These are phyloP conservation scores for Epicoccum nigrum DNA, from an alignment of 2,329 filamentous ascomycete species.

Conservation along the genomic window DNA sequence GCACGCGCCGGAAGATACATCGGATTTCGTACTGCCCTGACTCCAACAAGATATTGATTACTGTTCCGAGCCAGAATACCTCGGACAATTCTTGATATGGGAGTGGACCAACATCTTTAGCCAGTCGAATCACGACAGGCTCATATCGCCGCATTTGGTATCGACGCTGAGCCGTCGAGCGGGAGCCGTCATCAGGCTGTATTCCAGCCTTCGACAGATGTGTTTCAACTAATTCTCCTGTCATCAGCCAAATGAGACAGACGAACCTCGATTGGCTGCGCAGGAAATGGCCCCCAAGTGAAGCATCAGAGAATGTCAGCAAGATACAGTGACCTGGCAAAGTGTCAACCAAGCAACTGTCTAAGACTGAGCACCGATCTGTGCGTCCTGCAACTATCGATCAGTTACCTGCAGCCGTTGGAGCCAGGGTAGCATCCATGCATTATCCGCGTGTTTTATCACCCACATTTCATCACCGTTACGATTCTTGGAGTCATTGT, in stretches of 20 bases:
- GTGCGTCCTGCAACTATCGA: conserved; percentile 23
- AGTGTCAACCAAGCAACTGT: conserved; percentile 37
- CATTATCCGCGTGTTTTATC: conserved; percentile 14
- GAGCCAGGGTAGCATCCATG: conserved; percentile 23
- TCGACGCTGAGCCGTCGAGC: conserved; percentile 11
- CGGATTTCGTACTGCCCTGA: conserved; percentile 8
- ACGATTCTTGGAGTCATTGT: conserved; percentile 4
- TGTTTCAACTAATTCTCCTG: conserved; percentile 27
- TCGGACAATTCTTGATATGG: conserved; percentile 25
- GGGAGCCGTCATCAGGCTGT: conserved; percentile 22
- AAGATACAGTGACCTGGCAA: conserved; percentile 41
- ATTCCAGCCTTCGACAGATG: conserved; percentile 16
- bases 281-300: conserved; percentile 20
- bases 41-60: conserved; percentile 12
- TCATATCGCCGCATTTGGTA: conserved; percentile 12
- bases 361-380: conserved; percentile 33
- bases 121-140: conserved; percentile 20
- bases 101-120: conserved; percentile 15
- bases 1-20: conserved; percentile 1
- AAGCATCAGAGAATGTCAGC: conserved; percentile 24
- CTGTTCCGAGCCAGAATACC: conserved; percentile 23
- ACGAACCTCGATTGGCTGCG: conserved; percentile 27
- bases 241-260: conserved; percentile 4
- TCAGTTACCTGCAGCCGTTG: conserved; percentile 25
- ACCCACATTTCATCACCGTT: not conserved